phyloP scores from a whole-genome alignment of 352 stramenopile species.

The Phytophthora crassamura region DNA sequence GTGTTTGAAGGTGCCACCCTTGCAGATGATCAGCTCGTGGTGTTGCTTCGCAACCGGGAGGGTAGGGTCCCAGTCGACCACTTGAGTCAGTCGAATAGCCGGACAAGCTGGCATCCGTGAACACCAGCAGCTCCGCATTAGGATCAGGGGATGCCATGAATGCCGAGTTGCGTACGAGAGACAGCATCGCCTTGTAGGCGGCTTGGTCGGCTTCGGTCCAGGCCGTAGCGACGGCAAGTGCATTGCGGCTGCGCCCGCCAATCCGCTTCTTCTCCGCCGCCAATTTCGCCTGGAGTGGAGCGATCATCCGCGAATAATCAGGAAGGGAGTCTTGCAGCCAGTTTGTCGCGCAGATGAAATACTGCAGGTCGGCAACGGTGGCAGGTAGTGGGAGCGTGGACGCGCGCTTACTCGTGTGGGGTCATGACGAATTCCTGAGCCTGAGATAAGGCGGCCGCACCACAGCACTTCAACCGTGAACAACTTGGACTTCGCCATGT shows the following conservation, averaged over 20 bases:
- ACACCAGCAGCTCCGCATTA: constrained; percentile 1
- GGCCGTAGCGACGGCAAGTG: not conserved
- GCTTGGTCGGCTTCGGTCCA: not conserved
- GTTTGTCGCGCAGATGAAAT: not conserved
- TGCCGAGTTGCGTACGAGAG: not conserved
- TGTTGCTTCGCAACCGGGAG: constrained; percentile 5
- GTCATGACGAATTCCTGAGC: constrained; percentile 18
- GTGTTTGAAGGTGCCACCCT: constrained; percentile 3
- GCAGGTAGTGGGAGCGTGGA: not conserved
- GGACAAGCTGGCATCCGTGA: not conserved
- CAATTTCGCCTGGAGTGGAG: not conserved
- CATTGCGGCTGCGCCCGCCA: not conserved
- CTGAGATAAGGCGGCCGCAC: constrained; percentile 25
- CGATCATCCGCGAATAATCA: not conserved
- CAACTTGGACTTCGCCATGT: constrained; percentile 23
- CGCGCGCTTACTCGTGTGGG: not conserved
- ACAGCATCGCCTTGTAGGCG: not conserved
- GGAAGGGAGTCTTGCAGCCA: constrained; percentile 3
- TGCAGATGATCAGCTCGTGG: not conserved
- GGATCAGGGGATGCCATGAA: not conserved
- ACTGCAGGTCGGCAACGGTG: not conserved
- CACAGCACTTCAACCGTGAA: constrained; percentile 21
- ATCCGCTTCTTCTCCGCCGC: not conserved
- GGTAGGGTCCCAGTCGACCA: not conserved
- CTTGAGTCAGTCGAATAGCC: not conserved